These are phyloP conservation scores for Sphaerostilbella broomeana DNA, from an alignment of 2,329 filamentous ascomycete species.

Conservation along the genomic window DNA sequence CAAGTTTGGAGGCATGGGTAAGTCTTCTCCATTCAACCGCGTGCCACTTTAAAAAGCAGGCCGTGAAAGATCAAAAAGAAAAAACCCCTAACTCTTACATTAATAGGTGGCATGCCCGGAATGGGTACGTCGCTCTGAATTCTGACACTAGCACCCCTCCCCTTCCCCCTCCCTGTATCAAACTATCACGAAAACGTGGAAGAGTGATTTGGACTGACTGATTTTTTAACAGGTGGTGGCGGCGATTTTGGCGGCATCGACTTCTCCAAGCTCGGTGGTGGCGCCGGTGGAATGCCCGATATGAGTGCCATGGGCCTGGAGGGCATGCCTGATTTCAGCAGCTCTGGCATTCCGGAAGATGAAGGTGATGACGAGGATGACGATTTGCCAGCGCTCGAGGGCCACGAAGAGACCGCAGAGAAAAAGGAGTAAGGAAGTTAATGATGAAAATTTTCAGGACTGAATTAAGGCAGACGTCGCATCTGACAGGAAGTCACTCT, in stretches of 20 bases:
- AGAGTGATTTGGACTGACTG: conserved; percentile 1
- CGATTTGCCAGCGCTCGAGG: conserved; percentile 79
- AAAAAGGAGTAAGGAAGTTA: conserved; percentile 29
- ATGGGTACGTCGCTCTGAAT: conserved; percentile 37
- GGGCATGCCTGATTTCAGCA: conserved; percentile 56
- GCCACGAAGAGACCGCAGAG: conserved; percentile 35
- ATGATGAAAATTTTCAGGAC: conserved; percentile 11
- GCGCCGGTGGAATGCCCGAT: conserved; percentile 31
- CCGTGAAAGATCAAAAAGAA: not conserved
- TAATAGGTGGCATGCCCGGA: conserved; percentile 47
- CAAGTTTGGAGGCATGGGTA: conserved; percentile 60
- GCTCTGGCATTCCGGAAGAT: conserved; percentile 39
- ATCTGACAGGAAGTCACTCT: conserved; percentile 2
- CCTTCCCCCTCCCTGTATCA: not conserved
- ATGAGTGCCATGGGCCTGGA: conserved; percentile 38
- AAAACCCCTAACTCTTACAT: conserved; percentile 10
- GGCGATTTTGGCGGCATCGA: conserved; percentile 83
- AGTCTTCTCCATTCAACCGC: conserved; percentile 28
- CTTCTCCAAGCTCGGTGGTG: conserved; percentile 81
- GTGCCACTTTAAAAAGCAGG: not conserved
- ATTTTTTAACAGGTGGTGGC: conserved; percentile 13
- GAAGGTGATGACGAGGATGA: conserved; percentile 53
- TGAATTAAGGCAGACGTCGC: conserved; percentile 11
- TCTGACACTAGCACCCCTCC: not conserved
- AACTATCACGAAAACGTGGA: not conserved